Evolutionary conservation across 129 eudicot genomes (phyloP), one percentile per base, ranked within the genome.

Genomic region (Helianthus tuberosus): DNA sequence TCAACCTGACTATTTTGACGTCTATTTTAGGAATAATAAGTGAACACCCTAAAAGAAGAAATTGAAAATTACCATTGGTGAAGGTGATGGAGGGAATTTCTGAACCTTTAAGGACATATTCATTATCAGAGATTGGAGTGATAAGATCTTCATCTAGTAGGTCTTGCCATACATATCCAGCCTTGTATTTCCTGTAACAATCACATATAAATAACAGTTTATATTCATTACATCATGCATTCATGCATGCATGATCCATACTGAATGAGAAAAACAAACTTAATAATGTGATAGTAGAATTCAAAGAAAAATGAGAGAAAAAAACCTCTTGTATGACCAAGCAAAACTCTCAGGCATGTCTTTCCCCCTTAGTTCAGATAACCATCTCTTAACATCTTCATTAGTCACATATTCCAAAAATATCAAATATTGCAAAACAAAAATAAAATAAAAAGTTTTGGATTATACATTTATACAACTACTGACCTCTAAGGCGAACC

Each of bases 281-380:
- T 8, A 13, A 17, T 39, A 29, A 60, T 60, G 17, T 3, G 39
- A 32, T 61, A 0, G 3, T 59, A 32, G 13, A 61, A 59, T 25
- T 1, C 2, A 23, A 10, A 23, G 3, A 39, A 1, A 1, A 5
- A 16, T 11, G 5, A 3, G 17, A 11, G 11, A 43, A 73, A 51
- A 17, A 54, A 91, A 91, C 97, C 97, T 91, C 85, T 91, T 91
- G 73, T 88, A 91, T 62, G 97, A 86, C 97, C 97, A 91, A 23
- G 97, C 81, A 52, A 80, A 88, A 32, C 87, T 71, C 59, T 91
- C 96, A 0, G 97, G 96, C 90, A 90, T 87, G 65, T 85, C 91
- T 70, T 81, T 88, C 29, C 96, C 96, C 67, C 96, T 83, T 68
- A 90, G 67, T 52, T 88, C 96, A 14, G 88, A 82, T 36, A 90